Conservation (phyloP, 306 rosid genomes). For the Vicia faba region DNA sequence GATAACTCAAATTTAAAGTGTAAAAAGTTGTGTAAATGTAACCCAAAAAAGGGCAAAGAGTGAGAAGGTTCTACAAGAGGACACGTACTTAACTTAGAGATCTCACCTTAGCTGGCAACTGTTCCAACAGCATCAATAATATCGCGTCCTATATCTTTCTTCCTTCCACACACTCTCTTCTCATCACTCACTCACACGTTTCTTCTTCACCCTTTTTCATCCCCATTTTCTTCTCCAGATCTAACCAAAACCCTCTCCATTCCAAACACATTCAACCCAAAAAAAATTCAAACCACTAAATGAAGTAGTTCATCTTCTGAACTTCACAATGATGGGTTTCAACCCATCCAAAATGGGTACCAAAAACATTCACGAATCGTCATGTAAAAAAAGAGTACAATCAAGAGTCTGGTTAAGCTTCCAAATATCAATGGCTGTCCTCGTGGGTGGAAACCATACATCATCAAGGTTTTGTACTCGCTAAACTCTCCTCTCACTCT, state of each 20-base stretch:
- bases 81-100: background rate
- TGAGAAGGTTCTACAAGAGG: background rate
- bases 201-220: background rate
- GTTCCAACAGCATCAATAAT: background rate
- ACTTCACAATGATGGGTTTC: conserved; percentile 34
- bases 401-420: conserved; percentile 75
- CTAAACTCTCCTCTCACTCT: conserved; percentile 39
- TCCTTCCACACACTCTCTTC: background rate
- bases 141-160: background rate
- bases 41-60: background rate
- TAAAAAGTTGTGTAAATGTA: no score
- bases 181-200: background rate
- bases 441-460: conserved; percentile 97
- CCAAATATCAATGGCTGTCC: conserved; percentile 81
- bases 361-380: conserved; percentile 49
- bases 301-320: conserved; percentile 35
- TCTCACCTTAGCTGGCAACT: conserved; percentile 16
- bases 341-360: conserved; percentile 37
- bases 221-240: conserved; percentile 4
- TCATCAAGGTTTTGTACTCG: conserved; percentile 97
- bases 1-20: no score
- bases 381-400: conserved; percentile 48
- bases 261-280: background rate
- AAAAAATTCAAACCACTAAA: background rate
- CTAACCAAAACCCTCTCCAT: background rate